These are phyloP conservation scores for Mycosphaerelloides madeirae DNA, from an alignment of 2,329 filamentous ascomycete species.

Conservation along the genomic window DNA sequence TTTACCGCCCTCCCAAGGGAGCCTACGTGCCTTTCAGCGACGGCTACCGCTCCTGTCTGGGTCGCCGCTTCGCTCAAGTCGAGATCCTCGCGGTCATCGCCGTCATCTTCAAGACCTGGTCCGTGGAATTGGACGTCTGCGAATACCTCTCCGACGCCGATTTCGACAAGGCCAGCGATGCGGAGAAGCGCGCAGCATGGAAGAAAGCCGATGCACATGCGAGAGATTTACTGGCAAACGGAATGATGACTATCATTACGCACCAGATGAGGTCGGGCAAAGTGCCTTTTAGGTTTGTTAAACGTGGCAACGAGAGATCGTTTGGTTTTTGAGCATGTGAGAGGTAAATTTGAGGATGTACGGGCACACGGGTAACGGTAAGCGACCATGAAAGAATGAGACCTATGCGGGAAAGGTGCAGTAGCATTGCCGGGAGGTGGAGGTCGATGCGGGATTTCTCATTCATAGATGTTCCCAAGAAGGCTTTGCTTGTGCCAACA, in stretches of 20 bases:
- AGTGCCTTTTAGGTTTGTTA: slow-evolving; percentile 65
- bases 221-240: slow-evolving; percentile 49
- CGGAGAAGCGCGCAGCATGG: slow-evolving; percentile 56
- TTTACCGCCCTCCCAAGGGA: slow-evolving; percentile 55
- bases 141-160: slow-evolving; percentile 41
- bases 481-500: no score
- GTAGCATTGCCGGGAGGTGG: no score
- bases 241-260: slow-evolving; percentile 61
- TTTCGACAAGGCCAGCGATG: slow-evolving; percentile 37
- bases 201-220: slow-evolving; percentile 55
- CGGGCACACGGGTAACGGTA: no score
- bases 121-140: slow-evolving; percentile 64
- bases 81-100: slow-evolving; percentile 53
- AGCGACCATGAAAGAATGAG: background rate
- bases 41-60: slow-evolving; percentile 52
- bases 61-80: slow-evolving; percentile 53
- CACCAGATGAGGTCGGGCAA: slow-evolving; percentile 62
- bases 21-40: slow-evolving; percentile 54
- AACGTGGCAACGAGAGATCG: slow-evolving; percentile 63
- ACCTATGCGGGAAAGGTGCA: no score
- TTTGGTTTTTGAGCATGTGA: slow-evolving; percentile 41
- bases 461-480: no score
- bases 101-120: slow-evolving; percentile 53
- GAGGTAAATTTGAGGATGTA: no score
- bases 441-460: no score